Conservation (phyloP, 1,284 basidiomycete genomes). For the Mrakiaceae sp. region DNA sequence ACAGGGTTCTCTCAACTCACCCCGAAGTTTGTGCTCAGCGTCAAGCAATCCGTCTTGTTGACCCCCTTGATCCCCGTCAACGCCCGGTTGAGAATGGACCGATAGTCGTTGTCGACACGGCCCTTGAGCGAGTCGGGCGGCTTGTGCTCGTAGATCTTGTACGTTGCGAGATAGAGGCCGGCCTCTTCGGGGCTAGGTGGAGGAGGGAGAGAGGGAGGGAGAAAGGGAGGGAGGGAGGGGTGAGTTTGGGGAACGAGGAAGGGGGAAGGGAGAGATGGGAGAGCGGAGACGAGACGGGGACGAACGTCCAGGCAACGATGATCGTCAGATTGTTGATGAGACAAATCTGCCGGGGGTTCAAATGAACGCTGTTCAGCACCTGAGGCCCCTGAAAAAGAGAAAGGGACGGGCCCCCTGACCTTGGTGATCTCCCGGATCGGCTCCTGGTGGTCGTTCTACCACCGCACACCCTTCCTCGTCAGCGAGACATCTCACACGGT, state of each 20-base stretch:
- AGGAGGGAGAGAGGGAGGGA: background rate
- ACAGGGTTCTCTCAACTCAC: conserved; percentile 43
- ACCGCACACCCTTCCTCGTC: background rate
- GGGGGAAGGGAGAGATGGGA: background rate
- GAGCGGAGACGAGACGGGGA: conserved; percentile 16
- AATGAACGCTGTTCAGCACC: background rate
- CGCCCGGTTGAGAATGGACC: conserved; percentile 66
- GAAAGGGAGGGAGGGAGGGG: background rate
- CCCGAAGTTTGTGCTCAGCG: conserved; percentile 81
- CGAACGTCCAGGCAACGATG: conserved; percentile 84
- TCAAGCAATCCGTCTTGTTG: conserved; percentile 96
- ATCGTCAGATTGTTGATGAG: conserved; percentile 87
- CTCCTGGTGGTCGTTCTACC: conserved; percentile 79
- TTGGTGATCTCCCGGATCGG: conserved; percentile 88
- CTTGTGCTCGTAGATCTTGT: conserved; percentile 89
- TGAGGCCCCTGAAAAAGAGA: background rate
- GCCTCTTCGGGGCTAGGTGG: conserved; percentile 68
- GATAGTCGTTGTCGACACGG: conserved; percentile 76
- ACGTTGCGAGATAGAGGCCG: conserved; percentile 77
- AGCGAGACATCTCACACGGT: too few species aligned
- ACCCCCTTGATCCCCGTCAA: conserved; percentile 85
- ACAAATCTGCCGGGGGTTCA: conserved; percentile 44
- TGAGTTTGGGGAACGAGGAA: conserved; percentile 17
- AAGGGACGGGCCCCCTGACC: conserved; percentile 30
- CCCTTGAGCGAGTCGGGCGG: conserved; percentile 91